Base-by-base conservation (phyloP, 2,329 filamentous ascomycete species). In the Phialocephala subalpina region DNA sequence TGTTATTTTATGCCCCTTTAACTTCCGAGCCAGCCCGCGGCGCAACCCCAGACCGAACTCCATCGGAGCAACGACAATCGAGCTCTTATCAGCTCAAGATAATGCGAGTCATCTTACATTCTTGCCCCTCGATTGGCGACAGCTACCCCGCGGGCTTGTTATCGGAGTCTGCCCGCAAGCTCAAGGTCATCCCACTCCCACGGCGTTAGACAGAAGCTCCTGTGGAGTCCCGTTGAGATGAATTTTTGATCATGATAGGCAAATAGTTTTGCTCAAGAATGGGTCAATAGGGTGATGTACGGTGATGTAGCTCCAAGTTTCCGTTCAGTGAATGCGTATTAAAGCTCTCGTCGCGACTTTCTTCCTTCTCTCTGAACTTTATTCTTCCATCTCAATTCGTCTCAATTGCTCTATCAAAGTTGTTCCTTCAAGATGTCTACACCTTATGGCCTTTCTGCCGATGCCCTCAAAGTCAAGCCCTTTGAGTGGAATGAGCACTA, bases 401-500 rank as follows among this genome's bases (percentile, higher is more conserved):
- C 58, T 47, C 40, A 49, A 71, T 42, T 56, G 5, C 33, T 49
- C 18, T n/a, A 33, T 38, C 1, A 14, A 4, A 25, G 16, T 12
- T 22, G 40, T n/a, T 42, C 12, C 27, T 40, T 63, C 64, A 60
- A 67, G 25, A 74, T 71, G 69, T 68, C 69, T 68, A 69, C 69
- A 20, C 68, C 71, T 6, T 73, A 72, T 52, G 60, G 60, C 52
- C 65, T 73, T 42, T 66, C 69, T 5, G 27, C 65, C 60, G 65
- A 74, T 56, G 47, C 62, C 12, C 67, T 69, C 35, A 70, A 67
- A 22, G 36, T 72, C 49, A 72, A 74, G 42, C 55, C 66, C 14
- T 73, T 73, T 45, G 69, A 70, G 14, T 73, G 71, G 70, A 67
- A 73, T 63, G 68, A 74, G n/a, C 63, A 72, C 16, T 73, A 75